Evolutionary conservation across 2,329 filamentous ascomycete species (phyloP), one percentile per base, ranked within the genome.

Genomic region (Helminthosporium solani): DNA sequence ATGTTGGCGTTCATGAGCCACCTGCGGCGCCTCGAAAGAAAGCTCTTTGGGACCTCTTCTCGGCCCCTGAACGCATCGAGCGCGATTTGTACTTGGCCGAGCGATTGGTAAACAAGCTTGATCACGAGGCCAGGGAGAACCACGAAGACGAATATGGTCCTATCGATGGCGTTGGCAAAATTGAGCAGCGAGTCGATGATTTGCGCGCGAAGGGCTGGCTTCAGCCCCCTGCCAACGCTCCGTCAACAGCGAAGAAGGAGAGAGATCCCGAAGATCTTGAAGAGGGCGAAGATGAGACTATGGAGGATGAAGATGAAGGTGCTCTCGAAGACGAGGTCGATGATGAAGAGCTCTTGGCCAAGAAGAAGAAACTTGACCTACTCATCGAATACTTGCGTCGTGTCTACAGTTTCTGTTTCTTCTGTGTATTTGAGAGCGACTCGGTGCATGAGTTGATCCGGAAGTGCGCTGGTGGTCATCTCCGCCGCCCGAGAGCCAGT

Each of bases 401-500:
- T 14, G 94, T 99, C 42, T 95, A 95, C 79, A 96, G 94, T 73
- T 97, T 99, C 74, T 99, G 94, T 76, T 96, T 99, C 78, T 99
- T 97, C 76, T 99, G 94, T 69, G 95, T 99, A 4, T 97, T 99
- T 58, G 94, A 99, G 73, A 94, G 90, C 64, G 94, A 99, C 70
- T 97, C 92, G 0, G 86, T 97, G 18, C 94, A 99, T 64, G 94
- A 99, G 73, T 78, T 99, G 56, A 91, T 89, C 33, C 85, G 94
- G 49, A 97, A 99, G 73, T 99, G 94, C 61, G 90, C 94, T 20
- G 94, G 94, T 33, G 94, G 94, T n/a, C 94, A 99, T 76, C 83
- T 99, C 51, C 89, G 94, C 52, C 86, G 94, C 39, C 94, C 94
- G 31, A 82, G 91, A 46, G 87, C 87, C 61, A 95, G 90, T 28